Evolutionary conservation across 352 stramenopile genomes (phyloP), one percentile per base, ranked within the genome.

Genomic region (Pythium biforme): DNA sequence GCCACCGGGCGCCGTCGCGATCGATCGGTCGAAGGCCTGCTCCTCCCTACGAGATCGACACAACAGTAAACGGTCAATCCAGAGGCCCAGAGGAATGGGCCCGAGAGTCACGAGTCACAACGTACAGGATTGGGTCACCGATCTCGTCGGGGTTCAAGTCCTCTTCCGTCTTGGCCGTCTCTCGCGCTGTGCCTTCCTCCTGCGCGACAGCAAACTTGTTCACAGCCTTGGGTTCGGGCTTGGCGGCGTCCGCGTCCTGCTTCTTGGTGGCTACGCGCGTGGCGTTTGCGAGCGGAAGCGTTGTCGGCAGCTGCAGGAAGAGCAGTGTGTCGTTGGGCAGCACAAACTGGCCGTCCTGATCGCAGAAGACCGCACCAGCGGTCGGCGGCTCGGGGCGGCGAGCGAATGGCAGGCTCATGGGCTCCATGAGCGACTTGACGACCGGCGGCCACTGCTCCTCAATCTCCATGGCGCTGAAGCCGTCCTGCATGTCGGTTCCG

Each of bases 231-330:
- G 51, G 40, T n/a, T 88, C 66, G 12, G 54, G 48, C 33, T 73
- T 56, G 8, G 41, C 57, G 69, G 46, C 74, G 58, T 26, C 69
- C 60, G 23, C 62, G 27, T 70, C 56, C 15, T 56, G 34, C 43
- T 45, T 29, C 55, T 55, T 51, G 22, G 63, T 59, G 10, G 47
- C 22, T 26, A 75, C 77, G 8, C 68, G 62, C 20, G 75, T 72
- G 0, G 72, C 76, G 52, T 74, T 86, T 39, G 81, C 75, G 25
- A 92, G 76, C 22, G 86, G 86, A 8, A 95, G 72, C 20, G 86
- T 95, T 26, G 86, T 95, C 11, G 86, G 86, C 50, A 95, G 72
- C 54, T 95, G 86, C 40, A 95, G 69, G 72, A 93, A 95, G 8
- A 95, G 76, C 7, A 95, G 65, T 51, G 83, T 74, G 64, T 95